These are phyloP conservation scores for Pseudocercospora macadamiae DNA, from an alignment of 2,329 filamentous ascomycete genomes.

Conservation along the genomic window DNA sequence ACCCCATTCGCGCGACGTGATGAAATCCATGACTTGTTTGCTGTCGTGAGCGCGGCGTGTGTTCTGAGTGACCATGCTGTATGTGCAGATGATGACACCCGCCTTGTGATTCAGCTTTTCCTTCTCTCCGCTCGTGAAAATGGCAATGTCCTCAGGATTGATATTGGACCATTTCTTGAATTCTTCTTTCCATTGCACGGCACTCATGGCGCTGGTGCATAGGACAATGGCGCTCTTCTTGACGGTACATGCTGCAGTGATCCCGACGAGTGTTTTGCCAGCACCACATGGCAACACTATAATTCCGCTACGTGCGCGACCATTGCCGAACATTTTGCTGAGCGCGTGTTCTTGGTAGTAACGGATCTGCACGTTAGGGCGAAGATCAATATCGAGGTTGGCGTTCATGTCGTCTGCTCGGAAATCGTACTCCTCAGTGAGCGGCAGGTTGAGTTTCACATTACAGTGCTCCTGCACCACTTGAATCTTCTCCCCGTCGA, in stretches of 20 bases:
- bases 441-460: slow-evolving; percentile 79
- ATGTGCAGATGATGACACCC: slow-evolving; percentile 95
- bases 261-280: slow-evolving; percentile 96
- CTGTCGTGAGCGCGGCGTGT: slow-evolving; percentile 87
- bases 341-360: slow-evolving; percentile 96
- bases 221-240: slow-evolving; percentile 95
- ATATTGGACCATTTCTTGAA: slow-evolving; percentile 99
- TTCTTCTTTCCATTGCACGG: slow-evolving; percentile 93
- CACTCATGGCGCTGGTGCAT: slow-evolving; percentile 96
- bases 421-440: slow-evolving; percentile 97
- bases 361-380: slow-evolving; percentile 85
- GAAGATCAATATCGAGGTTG: slow-evolving; percentile 90
- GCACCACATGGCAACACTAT: slow-evolving; percentile 96
- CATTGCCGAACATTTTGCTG: slow-evolving; percentile 99
- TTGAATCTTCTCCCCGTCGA: slow-evolving; percentile 79
- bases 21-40: slow-evolving; percentile 96
- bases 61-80: slow-evolving; percentile 97
- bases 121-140: slow-evolving; percentile 95
- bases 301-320: slow-evolving; percentile 93
- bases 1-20: slow-evolving; percentile 89
- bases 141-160: slow-evolving; percentile 86
- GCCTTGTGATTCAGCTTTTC: slow-evolving; percentile 82
- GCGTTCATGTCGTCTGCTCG: slow-evolving; percentile 86
- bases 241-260: slow-evolving; percentile 95
- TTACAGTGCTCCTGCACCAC: slow-evolving; percentile 82